Conservation (phyloP, 1,284 basidiomycete genomes). For the Limonomyces culmigenus region DNA sequence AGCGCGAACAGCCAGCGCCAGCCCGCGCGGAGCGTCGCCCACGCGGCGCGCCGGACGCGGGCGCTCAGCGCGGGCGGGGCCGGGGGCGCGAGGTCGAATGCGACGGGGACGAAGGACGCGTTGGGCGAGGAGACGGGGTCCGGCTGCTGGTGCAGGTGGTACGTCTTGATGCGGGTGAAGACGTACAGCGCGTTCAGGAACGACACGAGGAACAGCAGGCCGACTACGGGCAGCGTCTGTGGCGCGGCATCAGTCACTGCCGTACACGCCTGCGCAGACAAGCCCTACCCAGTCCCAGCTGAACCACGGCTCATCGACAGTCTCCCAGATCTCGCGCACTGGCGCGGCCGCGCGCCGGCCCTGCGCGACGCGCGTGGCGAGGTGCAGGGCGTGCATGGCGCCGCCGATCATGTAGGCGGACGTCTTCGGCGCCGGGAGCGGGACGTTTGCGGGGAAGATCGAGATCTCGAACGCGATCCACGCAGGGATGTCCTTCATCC, state of each 20-base stretch:
- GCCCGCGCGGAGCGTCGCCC: slow-evolving; percentile 32
- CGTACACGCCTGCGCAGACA: slow-evolving; percentile 3
- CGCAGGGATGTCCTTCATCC: slow-evolving; percentile 46
- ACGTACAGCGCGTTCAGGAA: slow-evolving; percentile 43
- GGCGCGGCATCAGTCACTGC: slow-evolving; percentile 32
- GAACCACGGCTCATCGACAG: slow-evolving; percentile 54
- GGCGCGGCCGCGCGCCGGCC: slow-evolving; percentile 36
- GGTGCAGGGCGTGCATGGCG: slow-evolving; percentile 44
- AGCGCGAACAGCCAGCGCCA: slow-evolving; percentile 56
- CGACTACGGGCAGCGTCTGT: slow-evolving; percentile 15
- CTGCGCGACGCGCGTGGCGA: slow-evolving; percentile 43
- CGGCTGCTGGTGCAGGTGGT: slow-evolving; percentile 40
- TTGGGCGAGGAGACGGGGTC: slow-evolving; percentile 56
- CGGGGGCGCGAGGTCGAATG: slow-evolving; percentile 25
- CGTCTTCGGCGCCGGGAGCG: slow-evolving; percentile 44
- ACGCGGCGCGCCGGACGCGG: slow-evolving; percentile 21
- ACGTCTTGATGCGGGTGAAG: slow-evolving; percentile 47
- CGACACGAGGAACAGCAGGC: slow-evolving; percentile 31
- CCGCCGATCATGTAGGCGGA: slow-evolving; percentile 51
- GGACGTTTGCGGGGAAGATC: slow-evolving; percentile 59
- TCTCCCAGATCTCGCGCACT: slow-evolving; percentile 64
- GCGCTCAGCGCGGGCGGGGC: slow-evolving; percentile 18
- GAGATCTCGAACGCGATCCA: slow-evolving; percentile 53
- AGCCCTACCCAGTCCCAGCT: slow-evolving; percentile 42
- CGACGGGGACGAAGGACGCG: slow-evolving; percentile 42